Base-by-base conservation (phyloP, 495 filamentous ascomycete species). In the Bryoglossum gracile region DNA sequence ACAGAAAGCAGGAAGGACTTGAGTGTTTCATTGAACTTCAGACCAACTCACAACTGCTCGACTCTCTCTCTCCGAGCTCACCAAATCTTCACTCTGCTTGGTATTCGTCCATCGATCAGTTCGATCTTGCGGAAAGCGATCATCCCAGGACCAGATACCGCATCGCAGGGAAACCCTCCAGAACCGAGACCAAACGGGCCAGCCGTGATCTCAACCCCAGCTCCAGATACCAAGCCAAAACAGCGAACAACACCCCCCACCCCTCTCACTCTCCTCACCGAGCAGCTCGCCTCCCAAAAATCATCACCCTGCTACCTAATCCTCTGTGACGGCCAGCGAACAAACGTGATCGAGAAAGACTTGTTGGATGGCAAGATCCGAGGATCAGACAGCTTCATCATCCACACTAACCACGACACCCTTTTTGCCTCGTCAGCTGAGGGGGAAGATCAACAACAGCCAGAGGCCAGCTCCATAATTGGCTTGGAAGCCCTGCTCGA, bases 1-100 rank as follows among this genome's bases (percentile, higher is more conserved):
- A 50, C 33, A 11, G n/a, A 3, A 34, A 3, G 37, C 25, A 65
- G 67, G 38, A 46, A 60, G 46, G 64, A 69, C 2, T 65, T 86
- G 2, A 82, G 77, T 43, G 50, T 78, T 4, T 80, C 76, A 14
- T 67, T 86, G n/a, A 86, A 86, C 61, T 81, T 80, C 51, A 71
- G 82, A 9, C 70, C 77, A 4, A 69, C 67, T 39, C 78, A 84
- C 62, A 67, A 76, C 33, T 59, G 62, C 8, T 64, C 62, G 13
- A 60, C 34, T 13, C 18, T 41, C 10, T 35, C 46, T 13, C 51
- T 58, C 10, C 53, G 56, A 3, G 42, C 65, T 24, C 76, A 82
- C 52, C 68, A 77, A 48, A 18, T 75, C 3, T 60, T 77, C 10
- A 74, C 84, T 6, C 64, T 84, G 2, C 61, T 84, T 0, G 82